Evolutionary conservation across 2,329 filamentous ascomycete species (phyloP), one percentile per base, ranked within the genome.

Genomic region (Claviceps quebecensis): DNA sequence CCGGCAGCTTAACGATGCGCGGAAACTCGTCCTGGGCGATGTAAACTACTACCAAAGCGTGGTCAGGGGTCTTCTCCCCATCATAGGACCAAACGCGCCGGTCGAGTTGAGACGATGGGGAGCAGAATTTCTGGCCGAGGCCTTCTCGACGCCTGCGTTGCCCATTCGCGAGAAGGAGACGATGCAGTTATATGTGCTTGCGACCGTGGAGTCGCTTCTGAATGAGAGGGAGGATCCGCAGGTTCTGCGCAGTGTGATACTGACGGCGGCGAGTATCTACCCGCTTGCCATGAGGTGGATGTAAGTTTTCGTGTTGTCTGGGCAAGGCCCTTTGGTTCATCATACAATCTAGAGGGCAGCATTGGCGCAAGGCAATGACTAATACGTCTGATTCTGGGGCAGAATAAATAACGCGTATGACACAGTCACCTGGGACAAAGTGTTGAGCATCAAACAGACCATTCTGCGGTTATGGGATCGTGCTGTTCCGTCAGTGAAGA

Each of bases 91-190:
- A 49, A 75, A 77, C 57, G 78, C 87, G 56, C 77, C 80, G 55
- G 70, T 95, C 52, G 87, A 95, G 68, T 73, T 97, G 61, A 85
- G 89, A 68, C 76, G 90, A 84, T 98, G 93, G 93, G 93, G 91
- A 26, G 84, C 90, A 56, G 90, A 96, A 55, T 98, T 98, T 64
- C 75, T 98, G 44, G 89, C 91, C 52, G 93, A 98, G 72, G 89
- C 90, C 2, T 97, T 98, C 70, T 85, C 93, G 52, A 94, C 87
- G 54, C 93, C 94, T n/a, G 81, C 85, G 22, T 75, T 97, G 60
- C 73, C 83, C 19, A 74, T 80, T 53, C 76, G 83, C 49, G 82
- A 86, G 66, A 98, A 97, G 74, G 87, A 83, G 73, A 82, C 81
- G 55, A 74, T 93, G 69, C 82, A 84, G 58, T 73, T 87, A 54